Percentiles rank a stretch among this genome's conserved stretches.
Evolutionary conservation across 306 rosid species (phyloP).

Genomic region (Fragaria nilgerrensis): DNA sequence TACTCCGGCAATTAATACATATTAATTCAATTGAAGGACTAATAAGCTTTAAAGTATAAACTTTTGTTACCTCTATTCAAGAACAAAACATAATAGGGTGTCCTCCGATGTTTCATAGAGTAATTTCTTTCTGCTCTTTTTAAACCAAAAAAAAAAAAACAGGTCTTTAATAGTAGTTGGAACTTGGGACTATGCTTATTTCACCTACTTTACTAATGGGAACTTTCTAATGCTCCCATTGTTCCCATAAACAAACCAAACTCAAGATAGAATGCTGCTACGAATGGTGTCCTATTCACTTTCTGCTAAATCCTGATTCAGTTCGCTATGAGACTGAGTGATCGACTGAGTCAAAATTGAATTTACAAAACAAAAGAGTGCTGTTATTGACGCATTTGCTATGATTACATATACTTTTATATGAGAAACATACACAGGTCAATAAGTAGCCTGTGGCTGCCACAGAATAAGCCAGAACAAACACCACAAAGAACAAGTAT

Average conservation of each 20-base stretch:
- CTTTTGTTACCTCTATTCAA: neutral
- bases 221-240: neutral
- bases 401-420: neutral
- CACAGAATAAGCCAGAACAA: neutral
- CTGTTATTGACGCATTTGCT: too few relatives aligned
- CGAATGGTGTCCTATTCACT: neutral
- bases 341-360: neutral
- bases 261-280: neutral
- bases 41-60: neutral
- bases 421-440: neutral
- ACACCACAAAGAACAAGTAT: neutral
- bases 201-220: neutral
- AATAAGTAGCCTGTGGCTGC: neutral
- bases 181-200: neutral
- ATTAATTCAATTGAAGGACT: neutral
- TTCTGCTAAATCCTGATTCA: neutral
- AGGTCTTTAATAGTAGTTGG: neutral
- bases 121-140: too few relatives aligned
- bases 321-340: neutral
- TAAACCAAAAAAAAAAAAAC: neutral
- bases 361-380: neutral
- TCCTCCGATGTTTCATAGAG: neutral
- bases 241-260: neutral
- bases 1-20: neutral
- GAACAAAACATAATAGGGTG: neutral